phyloP scores from a whole-genome alignment of 2,329 filamentous ascomycete genomes.

The Aspergillus vadensis region DNA sequence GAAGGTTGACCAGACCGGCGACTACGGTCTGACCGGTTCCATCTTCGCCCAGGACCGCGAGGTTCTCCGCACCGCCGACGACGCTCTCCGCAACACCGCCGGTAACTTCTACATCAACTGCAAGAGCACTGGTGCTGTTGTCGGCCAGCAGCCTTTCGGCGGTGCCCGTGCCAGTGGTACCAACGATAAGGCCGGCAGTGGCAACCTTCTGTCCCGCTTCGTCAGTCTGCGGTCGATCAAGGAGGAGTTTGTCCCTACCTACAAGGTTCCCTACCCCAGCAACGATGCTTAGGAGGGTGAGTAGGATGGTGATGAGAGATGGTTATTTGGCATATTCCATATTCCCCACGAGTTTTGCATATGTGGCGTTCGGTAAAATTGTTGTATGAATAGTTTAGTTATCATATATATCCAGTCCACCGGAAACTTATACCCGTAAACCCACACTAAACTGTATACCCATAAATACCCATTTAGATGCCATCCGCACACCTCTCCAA shows the following conservation, averaged over 20 bases:
- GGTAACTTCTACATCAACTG: slow-evolving; percentile 49
- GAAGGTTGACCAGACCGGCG: slow-evolving; percentile 45
- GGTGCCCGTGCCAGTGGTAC: slow-evolving; percentile 69
- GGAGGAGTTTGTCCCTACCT: slow-evolving; percentile 71
- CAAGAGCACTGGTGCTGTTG: slow-evolving; percentile 66
- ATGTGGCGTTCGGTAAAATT: neutral
- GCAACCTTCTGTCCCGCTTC: slow-evolving; percentile 65
- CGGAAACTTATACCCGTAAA: neutral
- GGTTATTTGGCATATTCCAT: neutral
- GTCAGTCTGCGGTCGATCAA: slow-evolving; percentile 69
- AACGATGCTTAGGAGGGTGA: slow-evolving; percentile 49
- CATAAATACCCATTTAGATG: neutral
- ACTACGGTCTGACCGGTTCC: slow-evolving; percentile 47
- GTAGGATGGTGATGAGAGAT: neutral
- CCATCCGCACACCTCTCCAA: slow-evolving; percentile 37
- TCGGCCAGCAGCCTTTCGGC: slow-evolving; percentile 72
- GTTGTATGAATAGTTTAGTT: neutral
- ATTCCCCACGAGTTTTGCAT: neutral
- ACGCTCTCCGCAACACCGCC: slow-evolving; percentile 40
- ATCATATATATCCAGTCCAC: neutral
- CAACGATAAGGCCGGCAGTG: slow-evolving; percentile 71
- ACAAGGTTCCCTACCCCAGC: slow-evolving; percentile 68
- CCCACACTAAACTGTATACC: neutral
- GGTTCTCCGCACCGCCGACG: slow-evolving; percentile 39
- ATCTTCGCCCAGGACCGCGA: slow-evolving; percentile 44